Percentiles rank a stretch among this genome's conserved stretches.
Evolutionary conservation across 148 eudicot species (phyloP).

Genomic region (Rhododendron molle): DNA sequence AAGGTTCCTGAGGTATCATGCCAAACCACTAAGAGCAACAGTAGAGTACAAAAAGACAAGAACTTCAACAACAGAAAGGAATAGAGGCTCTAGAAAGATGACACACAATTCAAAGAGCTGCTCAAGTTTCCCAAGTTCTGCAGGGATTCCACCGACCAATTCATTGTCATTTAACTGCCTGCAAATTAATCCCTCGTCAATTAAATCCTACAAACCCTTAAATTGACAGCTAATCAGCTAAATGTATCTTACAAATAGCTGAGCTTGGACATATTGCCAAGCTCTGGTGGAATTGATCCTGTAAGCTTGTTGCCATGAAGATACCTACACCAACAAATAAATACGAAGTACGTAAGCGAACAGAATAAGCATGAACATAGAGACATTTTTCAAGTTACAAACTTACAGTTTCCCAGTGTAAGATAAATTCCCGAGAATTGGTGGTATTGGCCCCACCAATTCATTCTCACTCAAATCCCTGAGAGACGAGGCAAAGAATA

Average conservation of each 20-base stretch:
- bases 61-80: background rate
- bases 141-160: constrained; percentile 48
- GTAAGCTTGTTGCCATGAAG: constrained; percentile 68
- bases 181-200: constrained; percentile 12
- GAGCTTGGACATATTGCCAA: constrained; percentile 72
- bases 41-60: background rate
- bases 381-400: background rate
- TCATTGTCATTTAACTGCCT: constrained; percentile 72
- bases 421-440: constrained; percentile 61
- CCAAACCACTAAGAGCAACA: background rate
- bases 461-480: constrained; percentile 73
- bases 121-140: constrained; percentile 69
- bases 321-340: constrained; percentile 27
- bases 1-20: constrained; percentile 38
- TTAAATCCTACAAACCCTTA: background rate
- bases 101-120: constrained; percentile 70
- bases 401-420: constrained; percentile 75
- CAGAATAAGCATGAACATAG: no score
- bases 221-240: background rate
- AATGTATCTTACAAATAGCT: constrained; percentile 54
- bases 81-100: background rate
- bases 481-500: background rate
- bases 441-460: constrained; percentile 65
- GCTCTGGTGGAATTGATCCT: constrained; percentile 64
- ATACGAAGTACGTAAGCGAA: background rate